These are phyloP conservation scores for Fusarium continuum DNA, from an alignment of 2,329 filamentous ascomycete genomes.

Conservation along the genomic window DNA sequence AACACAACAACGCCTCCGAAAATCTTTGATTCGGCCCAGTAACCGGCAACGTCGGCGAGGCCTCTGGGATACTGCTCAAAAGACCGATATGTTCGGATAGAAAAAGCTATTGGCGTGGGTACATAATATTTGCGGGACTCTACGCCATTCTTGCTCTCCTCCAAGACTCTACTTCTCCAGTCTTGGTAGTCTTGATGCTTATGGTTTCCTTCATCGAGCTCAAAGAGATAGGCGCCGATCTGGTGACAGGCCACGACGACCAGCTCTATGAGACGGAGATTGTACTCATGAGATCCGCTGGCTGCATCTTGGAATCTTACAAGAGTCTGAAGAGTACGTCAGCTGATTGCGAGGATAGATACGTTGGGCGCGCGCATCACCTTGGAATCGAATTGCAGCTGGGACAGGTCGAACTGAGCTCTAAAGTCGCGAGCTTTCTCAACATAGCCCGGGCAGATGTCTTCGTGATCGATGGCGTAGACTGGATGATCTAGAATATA, in stretches of 20 bases:
- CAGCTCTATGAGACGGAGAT: slow-evolving; percentile 11
- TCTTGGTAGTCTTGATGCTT: slow-evolving; percentile 5
- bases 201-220: slow-evolving; percentile 7
- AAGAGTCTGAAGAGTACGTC: not conserved
- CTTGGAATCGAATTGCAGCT: rapidly evolving
- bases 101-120: not conserved
- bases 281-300: not conserved
- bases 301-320: not conserved
- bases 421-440: slow-evolving; percentile 7
- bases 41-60: slow-evolving; percentile 5
- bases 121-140: not conserved
- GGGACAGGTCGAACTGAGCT: not conserved
- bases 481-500: not conserved
- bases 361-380: not conserved
- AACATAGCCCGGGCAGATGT: slow-evolving; percentile 3
- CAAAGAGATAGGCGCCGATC: slow-evolving; percentile 18
- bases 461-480: rapidly evolving
- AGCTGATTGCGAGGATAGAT: no score
- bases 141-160: not conserved
- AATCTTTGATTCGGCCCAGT: slow-evolving; percentile 24
- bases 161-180: not conserved
- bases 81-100: not conserved
- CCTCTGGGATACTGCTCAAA: slow-evolving; percentile 18
- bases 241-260: slow-evolving; percentile 14
- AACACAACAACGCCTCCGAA: slow-evolving; percentile 13